Evolutionary conservation across 164 flowering plant genomes (phyloP).

Genomic region (Piper longum): DNA sequence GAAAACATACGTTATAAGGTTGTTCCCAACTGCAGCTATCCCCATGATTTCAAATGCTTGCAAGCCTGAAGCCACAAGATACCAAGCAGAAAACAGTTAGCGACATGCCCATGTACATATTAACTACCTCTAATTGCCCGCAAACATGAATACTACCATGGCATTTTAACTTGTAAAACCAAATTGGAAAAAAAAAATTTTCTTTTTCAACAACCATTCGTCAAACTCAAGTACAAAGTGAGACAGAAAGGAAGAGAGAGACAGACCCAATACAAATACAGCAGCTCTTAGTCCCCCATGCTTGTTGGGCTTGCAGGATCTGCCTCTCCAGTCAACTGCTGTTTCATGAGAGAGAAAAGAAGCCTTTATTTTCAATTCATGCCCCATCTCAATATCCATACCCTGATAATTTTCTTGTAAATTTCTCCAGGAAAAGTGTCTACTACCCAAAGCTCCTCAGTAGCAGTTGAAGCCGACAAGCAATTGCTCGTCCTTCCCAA

Average conservation of each 20-base stretch:
- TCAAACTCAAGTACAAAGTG: neutral
- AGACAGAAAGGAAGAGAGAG: constrained; percentile 5
- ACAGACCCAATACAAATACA: constrained; percentile 64
- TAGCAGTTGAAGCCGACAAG: neutral
- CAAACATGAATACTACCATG: too few relatives aligned
- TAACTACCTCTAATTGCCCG: too few relatives aligned
- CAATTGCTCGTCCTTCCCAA: constrained; percentile 2
- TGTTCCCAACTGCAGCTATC: constrained; percentile 30
- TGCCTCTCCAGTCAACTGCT: constrained; percentile 78
- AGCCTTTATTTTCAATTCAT: constrained; percentile 7
- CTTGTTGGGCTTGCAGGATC: constrained; percentile 48
- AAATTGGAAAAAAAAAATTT: neutral
- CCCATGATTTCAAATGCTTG: constrained; percentile 86
- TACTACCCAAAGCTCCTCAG: neutral
- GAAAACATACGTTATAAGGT: constrained; percentile 58
- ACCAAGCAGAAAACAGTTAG: too few relatives aligned
- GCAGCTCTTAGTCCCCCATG: constrained; percentile 95
- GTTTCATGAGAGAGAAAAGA: constrained; percentile 15
- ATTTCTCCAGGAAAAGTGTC: neutral
- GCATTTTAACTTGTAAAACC: too few relatives aligned
- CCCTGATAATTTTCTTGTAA: neutral
- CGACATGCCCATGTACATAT: too few relatives aligned
- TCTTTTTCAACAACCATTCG: neutral
- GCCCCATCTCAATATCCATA: constrained; percentile 12
- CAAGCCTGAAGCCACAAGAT: constrained; percentile 30